Base-by-base conservation (phyloP, 768 basidiomycete genomes). In the Calocera viscosa region DNA sequence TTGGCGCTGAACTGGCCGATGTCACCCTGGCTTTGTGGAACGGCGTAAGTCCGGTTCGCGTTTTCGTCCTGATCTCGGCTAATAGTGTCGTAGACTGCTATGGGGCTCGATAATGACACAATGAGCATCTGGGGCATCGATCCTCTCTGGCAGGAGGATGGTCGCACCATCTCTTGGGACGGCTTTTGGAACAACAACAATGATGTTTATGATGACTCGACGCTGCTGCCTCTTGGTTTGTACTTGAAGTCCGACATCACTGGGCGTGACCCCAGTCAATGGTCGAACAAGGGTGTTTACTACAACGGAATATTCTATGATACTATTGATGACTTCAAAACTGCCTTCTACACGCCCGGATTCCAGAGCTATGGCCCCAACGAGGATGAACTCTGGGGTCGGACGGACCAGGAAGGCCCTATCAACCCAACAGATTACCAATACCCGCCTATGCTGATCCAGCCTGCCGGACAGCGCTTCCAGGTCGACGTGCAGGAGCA, bases 141-240 rank as follows among this genome's bases (percentile, higher is more conserved):
- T 64, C 76, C 75, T 1, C 65, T 75, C 8, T 75, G 72, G 72
- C 70, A 72, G 49, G 73, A 74, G 63, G 43, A 68, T 1, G 71
- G 65, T 19, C 68, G 69, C 0, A 68, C 73, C 1, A 67, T 73
- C 66, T 65, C 63, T 49, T 75, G 73, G 74, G 63, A 33, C 33
- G 33, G 19, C 40, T 41, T 66, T 49, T 67, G 40, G 68, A 63
- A 35, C 17, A 66, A 22, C n/a, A 69, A 68, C 1, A 65, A 35
- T 2, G 38, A n/a, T 19, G 34, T 68, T n/a, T 70, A 70, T 30
- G 73, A 72, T 67, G 72, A 67, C 16, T 64, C 70, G 24, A 74
- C 75, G 11, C 71, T 75, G 2, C 68, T 72, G 0, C 72, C 72
- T 41, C 70, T 70, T 63, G 71, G 68, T 14, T 2, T 65, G 8